Evolutionary conservation across 306 rosid species (phyloP), one percentile per base, ranked within the genome.

Genomic region (Vigna radiata): DNA sequence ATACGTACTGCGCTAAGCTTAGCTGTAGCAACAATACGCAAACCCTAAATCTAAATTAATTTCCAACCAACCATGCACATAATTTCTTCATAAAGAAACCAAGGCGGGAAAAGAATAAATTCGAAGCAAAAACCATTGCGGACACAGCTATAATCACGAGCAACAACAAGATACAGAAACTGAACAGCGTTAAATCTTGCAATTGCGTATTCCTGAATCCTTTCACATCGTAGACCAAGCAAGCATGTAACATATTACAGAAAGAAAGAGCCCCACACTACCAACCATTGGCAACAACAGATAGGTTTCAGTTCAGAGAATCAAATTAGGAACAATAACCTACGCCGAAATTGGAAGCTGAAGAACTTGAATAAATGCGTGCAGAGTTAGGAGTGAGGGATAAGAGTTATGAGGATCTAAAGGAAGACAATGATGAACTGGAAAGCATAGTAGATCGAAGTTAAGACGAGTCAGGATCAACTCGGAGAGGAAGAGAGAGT

Each of bases 391-490:
- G 39, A 77, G 76, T 11, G 37, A 33, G 2, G 64, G 7, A 71
- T 19, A 71, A 37, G 8, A 31, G 76, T 68, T 9, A 27, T 10
- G 48, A 62, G 21, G 81, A 76, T 68, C 64, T 53, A 9, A 44
- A 4, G 3, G 33, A 76, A 43, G 4, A 48, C 21, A 72, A 70
- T 31, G 70, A 27, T 3, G 73, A 59, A 76, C 68, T 71, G 2
- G 70, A 19, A 44, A 75, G 2, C 21, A 58, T 12, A 55, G 59
- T 46, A 49, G 58, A 82, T 77, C 82, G 72, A 72, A 77, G 19
- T 36, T 0, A 53, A 55, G 37, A 63, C 27, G 81, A 72, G 83
- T 73, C 64, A 65, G 33, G 36, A 77, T 80, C 66, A 70, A 77
- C 59, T 85, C 76, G 21, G 53, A 49, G 53, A 46, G 63, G 43